Conservation (phyloP, 352 stramenopile genomes). For the Phytophthora hibernalis region DNA sequence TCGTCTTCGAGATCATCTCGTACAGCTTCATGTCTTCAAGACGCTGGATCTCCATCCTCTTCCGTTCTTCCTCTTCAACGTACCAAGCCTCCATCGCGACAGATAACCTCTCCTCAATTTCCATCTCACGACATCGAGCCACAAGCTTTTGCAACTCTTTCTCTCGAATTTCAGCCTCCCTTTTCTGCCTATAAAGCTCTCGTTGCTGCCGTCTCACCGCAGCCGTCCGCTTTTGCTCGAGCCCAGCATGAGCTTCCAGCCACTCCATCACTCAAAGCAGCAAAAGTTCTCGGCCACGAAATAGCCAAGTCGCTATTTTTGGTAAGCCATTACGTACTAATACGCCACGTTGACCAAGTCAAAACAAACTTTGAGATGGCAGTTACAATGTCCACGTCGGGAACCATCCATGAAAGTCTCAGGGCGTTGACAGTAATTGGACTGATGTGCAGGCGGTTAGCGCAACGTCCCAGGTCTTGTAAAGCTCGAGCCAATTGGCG, state of each 20-base stretch:
- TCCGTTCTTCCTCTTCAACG: slow-evolving; percentile 27
- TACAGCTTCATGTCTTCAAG: slow-evolving; percentile 52
- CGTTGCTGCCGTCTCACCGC: slow-evolving; percentile 57
- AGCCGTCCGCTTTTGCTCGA: slow-evolving; percentile 57
- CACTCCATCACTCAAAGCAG: slow-evolving; percentile 43
- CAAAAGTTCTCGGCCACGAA: too few relatives aligned
- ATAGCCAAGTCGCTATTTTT: neutral
- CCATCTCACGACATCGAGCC: slow-evolving; percentile 57
- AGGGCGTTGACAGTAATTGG: neutral
- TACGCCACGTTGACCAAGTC: neutral
- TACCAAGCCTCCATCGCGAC: slow-evolving; percentile 46
- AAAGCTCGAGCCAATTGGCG: slow-evolving; percentile 22
- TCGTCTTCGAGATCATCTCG: slow-evolving; percentile 26
- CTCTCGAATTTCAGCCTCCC: slow-evolving; percentile 34
- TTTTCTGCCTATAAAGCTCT: slow-evolving; percentile 44
- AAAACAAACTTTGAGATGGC: slow-evolving; percentile 12
- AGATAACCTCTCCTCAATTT: slow-evolving; percentile 59
- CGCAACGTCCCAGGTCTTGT: slow-evolving; percentile 48
- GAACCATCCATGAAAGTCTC: slow-evolving; percentile 35
- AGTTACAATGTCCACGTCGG: slow-evolving; percentile 11
- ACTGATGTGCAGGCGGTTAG: neutral
- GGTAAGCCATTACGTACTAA: neutral
- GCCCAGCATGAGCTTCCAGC: slow-evolving; percentile 51
- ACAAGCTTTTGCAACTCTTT: slow-evolving; percentile 41
- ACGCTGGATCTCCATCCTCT: slow-evolving; percentile 36